Evolutionary conservation across 768 basidiomycete species (phyloP).

Genomic region (Panaeolus cyanescens): DNA sequence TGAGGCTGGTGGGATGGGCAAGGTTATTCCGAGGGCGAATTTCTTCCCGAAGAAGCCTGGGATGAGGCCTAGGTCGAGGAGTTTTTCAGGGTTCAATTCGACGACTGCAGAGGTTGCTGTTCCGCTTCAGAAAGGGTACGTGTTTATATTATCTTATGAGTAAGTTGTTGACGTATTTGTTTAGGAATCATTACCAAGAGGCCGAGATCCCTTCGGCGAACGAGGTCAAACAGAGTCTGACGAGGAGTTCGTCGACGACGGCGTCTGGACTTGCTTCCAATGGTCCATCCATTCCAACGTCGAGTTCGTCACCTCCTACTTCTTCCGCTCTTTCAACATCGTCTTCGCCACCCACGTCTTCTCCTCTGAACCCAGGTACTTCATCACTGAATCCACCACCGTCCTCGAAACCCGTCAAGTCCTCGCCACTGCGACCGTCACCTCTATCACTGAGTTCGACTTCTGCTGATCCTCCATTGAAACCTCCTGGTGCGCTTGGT

Average conservation of each 20-base stretch:
- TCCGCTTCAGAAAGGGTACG: slow-evolving; percentile 32
- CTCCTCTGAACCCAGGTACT: slow-evolving; percentile 17
- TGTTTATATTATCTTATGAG: slow-evolving; percentile 5
- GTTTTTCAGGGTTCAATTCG: slow-evolving; percentile 72
- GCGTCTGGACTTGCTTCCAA: slow-evolving; percentile 4
- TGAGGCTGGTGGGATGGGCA: no score
- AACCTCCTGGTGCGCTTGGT: slow-evolving; percentile 4
- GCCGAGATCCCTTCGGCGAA: slow-evolving; percentile 21
- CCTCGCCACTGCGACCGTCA: slow-evolving; percentile 36
- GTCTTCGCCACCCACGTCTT: slow-evolving; percentile 15
- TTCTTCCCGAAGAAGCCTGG: slow-evolving; percentile 61
- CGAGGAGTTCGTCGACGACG: slow-evolving; percentile 2
- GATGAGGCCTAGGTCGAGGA: slow-evolving; percentile 67
- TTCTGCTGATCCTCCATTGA: slow-evolving; percentile 1
- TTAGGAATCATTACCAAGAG: slow-evolving; percentile 31
- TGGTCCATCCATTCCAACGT: slow-evolving; percentile 8
- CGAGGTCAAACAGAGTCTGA: slow-evolving; percentile 25
- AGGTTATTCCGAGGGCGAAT: slow-evolving; percentile 58
- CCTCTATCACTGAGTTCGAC: slow-evolving; percentile 37
- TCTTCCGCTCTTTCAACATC: slow-evolving; percentile 11
- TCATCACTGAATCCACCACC: slow-evolving; percentile 5
- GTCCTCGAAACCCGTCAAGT: slow-evolving; percentile 16
- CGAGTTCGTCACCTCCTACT: slow-evolving; percentile 9
- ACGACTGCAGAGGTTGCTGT: slow-evolving; percentile 28
- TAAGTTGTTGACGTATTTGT: not conserved